These are phyloP conservation scores for Gypsophila paniculata DNA, from an alignment of 179 eudicot genomes.

Conservation along the genomic window DNA sequence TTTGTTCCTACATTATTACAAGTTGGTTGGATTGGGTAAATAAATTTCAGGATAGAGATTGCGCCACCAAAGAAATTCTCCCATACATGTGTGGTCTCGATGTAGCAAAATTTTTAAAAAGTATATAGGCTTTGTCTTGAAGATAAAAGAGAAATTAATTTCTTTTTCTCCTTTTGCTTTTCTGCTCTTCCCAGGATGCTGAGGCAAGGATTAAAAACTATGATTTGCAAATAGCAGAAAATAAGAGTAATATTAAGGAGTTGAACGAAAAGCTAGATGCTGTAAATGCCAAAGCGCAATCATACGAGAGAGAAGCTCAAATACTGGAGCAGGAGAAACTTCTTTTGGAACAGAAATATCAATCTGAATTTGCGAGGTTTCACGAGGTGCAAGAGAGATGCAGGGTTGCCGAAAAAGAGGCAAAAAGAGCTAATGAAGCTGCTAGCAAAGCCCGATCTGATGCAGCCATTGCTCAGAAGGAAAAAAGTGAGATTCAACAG, in stretches of 20 bases:
- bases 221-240: conserved; percentile 45
- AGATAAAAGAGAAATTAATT: neutral
- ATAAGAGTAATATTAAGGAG: conserved; percentile 54
- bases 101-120: too few species aligned
- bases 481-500: conserved; percentile 56
- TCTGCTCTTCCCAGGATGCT: conserved; percentile 55
- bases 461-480: conserved; percentile 69
- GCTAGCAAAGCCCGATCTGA: conserved; percentile 81
- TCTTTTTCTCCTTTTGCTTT: neutral
- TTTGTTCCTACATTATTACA: neutral
- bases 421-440: conserved; percentile 71
- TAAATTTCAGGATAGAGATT: too few species aligned
- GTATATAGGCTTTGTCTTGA: neutral
- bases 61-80: neutral
- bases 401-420: conserved; percentile 77
- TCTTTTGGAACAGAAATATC: conserved; percentile 75
- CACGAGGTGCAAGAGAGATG: conserved; percentile 81
- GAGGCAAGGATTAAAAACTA: conserved; percentile 69
- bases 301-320: conserved; percentile 70
- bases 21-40: neutral
- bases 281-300: conserved; percentile 55
- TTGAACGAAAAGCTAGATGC: conserved; percentile 56
- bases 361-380: conserved; percentile 59
- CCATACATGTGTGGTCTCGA: too few species aligned
- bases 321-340: conserved; percentile 71